These are phyloP conservation scores for Phytophthora foliorum DNA, from an alignment of 352 stramenopile genomes.

Conservation along the genomic window DNA sequence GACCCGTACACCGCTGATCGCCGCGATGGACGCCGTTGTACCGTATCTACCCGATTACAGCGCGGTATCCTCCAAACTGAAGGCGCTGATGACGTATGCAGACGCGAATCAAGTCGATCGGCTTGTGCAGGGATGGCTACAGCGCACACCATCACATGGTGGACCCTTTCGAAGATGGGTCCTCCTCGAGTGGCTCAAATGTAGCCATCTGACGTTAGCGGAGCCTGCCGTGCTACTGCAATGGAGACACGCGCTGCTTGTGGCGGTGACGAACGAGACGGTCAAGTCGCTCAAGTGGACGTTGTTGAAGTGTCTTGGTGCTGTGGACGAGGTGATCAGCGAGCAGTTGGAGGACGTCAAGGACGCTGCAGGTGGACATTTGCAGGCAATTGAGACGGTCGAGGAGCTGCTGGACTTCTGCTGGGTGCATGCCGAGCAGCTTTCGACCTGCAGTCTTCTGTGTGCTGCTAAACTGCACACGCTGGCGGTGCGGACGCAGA, in stretches of 20 bases:
- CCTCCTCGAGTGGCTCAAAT: conserved; percentile 36
- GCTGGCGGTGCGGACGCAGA: conserved; percentile 26
- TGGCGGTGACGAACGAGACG: conserved; percentile 46
- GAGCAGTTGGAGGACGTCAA: conserved; percentile 6
- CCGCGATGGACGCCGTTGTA: conserved; percentile 45
- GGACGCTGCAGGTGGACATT: background rate
- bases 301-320: conserved; percentile 41
- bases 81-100: conserved; percentile 44
- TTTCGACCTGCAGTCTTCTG: conserved; percentile 45
- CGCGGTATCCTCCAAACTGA: conserved; percentile 36
- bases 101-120: conserved; percentile 31
- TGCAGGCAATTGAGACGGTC: conserved; percentile 21
- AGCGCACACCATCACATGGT: conserved; percentile 14
- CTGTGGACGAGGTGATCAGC: conserved; percentile 13
- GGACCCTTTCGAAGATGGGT: conserved; percentile 52
- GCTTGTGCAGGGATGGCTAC: conserved; percentile 43
- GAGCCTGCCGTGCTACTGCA: conserved; percentile 20
- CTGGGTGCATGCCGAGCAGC: conserved; percentile 42
- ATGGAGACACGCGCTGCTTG: conserved; percentile 49
- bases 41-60: conserved; percentile 63
- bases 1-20: conserved; percentile 16
- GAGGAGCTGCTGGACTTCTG: conserved; percentile 57
- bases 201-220: conserved; percentile 26
- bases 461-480: conserved; percentile 57
- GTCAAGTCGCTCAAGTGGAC: conserved; percentile 29